These are phyloP conservation scores for Danielozyma ontarioensis DNA, from an alignment of 805 yeast species.

Conservation along the genomic window DNA sequence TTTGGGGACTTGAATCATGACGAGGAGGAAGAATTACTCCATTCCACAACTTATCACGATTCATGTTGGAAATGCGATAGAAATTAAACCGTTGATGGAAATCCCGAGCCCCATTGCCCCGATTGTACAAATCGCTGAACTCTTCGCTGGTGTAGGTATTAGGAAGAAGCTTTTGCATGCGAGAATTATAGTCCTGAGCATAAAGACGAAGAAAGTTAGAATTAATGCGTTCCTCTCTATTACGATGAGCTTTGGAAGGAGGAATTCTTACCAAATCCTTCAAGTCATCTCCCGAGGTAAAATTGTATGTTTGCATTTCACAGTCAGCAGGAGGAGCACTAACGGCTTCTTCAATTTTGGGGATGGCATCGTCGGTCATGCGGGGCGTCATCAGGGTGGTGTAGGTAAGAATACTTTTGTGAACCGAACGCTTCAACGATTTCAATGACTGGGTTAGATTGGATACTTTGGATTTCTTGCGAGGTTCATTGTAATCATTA, in stretches of 20 bases:
- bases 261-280: not conserved
- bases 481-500: not conserved
- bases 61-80: slow-evolving; percentile 32
- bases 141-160: slow-evolving; percentile 8
- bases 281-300: not conserved
- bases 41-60: slow-evolving; percentile 50
- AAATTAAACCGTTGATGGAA: slow-evolving; percentile 23
- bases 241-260: slow-evolving; percentile 1
- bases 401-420: slow-evolving; percentile 1
- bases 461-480: not conserved
- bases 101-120: slow-evolving; percentile 13
- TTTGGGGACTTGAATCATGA: slow-evolving; percentile 28
- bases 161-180: slow-evolving; percentile 19
- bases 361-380: slow-evolving; percentile 11
- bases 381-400: slow-evolving; percentile 2
- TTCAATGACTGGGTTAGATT: slow-evolving; percentile 1
- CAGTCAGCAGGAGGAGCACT: not conserved
- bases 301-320: not conserved
- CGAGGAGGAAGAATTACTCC: slow-evolving; percentile 49
- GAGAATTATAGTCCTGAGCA: slow-evolving; percentile 43
- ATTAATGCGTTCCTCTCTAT: slow-evolving; percentile 41
- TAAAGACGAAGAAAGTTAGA: slow-evolving; percentile 44
- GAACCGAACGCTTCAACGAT: slow-evolving; percentile 2
- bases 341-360: not conserved
- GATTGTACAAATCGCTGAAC: slow-evolving; percentile 6